Conservation (phyloP, 192 early-diverging fungal genomes). For the Dimargaris verticillata region DNA sequence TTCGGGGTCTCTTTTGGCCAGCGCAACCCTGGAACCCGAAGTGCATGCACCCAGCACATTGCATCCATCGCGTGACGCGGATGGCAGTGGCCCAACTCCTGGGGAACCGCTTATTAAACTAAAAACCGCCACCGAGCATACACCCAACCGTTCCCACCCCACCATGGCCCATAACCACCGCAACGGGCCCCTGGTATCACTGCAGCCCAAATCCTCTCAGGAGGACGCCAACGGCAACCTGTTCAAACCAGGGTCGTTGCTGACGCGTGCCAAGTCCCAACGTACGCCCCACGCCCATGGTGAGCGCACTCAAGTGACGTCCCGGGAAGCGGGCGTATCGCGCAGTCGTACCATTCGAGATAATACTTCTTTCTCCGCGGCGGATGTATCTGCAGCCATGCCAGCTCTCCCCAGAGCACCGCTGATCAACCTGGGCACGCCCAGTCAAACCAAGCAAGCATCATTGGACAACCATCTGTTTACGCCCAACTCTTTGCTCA, state of each 20-base stretch:
- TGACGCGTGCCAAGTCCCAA: slow-evolving; percentile 10
- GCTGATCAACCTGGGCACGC: neutral
- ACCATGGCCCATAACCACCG: too few relatives aligned
- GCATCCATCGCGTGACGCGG: neutral
- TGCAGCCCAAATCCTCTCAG: neutral
- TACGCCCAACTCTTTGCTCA: slow-evolving; percentile 5
- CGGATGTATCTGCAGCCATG: neutral
- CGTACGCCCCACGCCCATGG: neutral
- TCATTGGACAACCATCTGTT: neutral
- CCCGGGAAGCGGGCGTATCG: neutral
- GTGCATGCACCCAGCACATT: neutral
- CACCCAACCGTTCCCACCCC: neutral
- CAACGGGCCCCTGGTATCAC: neutral
- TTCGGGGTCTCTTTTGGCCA: neutral
- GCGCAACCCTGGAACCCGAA: too few relatives aligned
- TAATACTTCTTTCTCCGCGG: too few relatives aligned
- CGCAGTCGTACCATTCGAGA: neutral
- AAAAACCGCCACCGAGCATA: neutral
- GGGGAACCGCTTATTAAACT: neutral
- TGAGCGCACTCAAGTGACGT: neutral
- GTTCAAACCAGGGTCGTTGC: slow-evolving; percentile 12
- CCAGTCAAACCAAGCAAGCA: too few relatives aligned
- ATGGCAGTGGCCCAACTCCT: neutral
- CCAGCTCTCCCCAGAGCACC: neutral
- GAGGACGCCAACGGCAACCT: neutral